phyloP scores from a whole-genome alignment of 2,329 filamentous ascomycete genomes.

The Alternaria consortialis region DNA sequence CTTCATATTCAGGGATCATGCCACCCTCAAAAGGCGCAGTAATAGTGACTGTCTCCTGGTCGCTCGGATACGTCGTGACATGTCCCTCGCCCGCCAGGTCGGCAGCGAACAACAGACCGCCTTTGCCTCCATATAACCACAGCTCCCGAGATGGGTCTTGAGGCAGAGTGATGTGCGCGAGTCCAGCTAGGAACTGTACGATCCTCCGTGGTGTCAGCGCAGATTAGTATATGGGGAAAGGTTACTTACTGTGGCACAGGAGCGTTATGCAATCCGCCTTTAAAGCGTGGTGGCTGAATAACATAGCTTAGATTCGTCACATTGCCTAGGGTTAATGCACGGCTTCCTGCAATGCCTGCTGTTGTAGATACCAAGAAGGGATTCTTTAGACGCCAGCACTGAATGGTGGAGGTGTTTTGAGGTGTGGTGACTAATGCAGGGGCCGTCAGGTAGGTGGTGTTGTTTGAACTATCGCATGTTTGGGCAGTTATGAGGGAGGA shows the following conservation, averaged over 20 bases:
- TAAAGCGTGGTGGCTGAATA: conserved; percentile 43
- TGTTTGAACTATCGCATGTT: conserved; percentile 11
- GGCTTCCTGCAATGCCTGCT: conserved; percentile 39
- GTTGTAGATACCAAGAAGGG: conserved; percentile 38
- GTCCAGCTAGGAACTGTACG: conserved; percentile 45
- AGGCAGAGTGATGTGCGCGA: conserved; percentile 46
- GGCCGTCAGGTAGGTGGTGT: conserved; percentile 36
- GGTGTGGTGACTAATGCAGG: conserved; percentile 46
- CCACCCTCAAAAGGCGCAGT: conserved; percentile 40
- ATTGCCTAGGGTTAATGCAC: conserved; percentile 31
- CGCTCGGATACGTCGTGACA: conserved; percentile 43
- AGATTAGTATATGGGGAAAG: not conserved
- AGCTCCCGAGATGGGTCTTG: conserved; percentile 30
- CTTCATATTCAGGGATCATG: conserved; percentile 29
- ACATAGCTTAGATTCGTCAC: conserved; percentile 39
- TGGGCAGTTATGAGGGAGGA: not conserved
- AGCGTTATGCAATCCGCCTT: conserved; percentile 47
- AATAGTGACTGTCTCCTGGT: conserved; percentile 41
- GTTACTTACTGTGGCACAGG: conserved; percentile 39
- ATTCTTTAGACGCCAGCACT: conserved; percentile 47
- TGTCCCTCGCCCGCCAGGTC: conserved; percentile 46
- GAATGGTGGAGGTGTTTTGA: conserved; percentile 42
- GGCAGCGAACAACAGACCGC: conserved; percentile 43
- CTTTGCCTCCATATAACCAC: conserved; percentile 46
- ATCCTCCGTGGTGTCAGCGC: conserved; percentile 12